Evolutionary conservation across 768 basidiomycete genomes (phyloP).

Genomic region (Termitomyces titanicus): DNA sequence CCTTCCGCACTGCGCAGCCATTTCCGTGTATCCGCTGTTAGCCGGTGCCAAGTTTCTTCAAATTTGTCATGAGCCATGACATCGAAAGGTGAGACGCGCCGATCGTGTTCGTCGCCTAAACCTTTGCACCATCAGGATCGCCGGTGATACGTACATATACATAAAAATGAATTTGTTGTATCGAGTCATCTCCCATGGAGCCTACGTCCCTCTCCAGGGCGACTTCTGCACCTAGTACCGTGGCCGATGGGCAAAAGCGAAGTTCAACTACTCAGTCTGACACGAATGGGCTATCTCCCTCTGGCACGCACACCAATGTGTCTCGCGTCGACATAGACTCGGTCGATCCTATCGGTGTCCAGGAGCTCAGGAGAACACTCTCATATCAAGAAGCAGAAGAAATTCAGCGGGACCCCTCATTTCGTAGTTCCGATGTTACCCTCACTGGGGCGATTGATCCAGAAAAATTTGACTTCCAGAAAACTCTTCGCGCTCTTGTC

Average conservation of each 20-base stretch:
- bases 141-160: too few species aligned
- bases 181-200: slow-evolving; percentile 3
- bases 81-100: too few species aligned
- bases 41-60: too few species aligned
- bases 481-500: slow-evolving; percentile 22
- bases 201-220: slow-evolving; percentile 11
- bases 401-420: slow-evolving; percentile 2
- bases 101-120: too few species aligned
- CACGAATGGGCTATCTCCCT: neutral
- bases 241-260: neutral
- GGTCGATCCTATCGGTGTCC: slow-evolving; percentile 44
- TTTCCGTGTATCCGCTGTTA: too few species aligned
- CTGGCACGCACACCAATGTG: slow-evolving; percentile 5
- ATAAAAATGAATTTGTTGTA: neutral
- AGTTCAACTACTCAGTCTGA: neutral
- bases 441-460: slow-evolving; percentile 18
- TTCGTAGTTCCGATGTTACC: slow-evolving; percentile 10
- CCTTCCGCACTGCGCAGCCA: too few species aligned
- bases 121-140: too few species aligned
- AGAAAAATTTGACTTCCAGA: slow-evolving; percentile 27
- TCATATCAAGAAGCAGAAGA: slow-evolving; percentile 11
- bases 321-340: slow-evolving; percentile 36
- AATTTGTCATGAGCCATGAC: too few species aligned
- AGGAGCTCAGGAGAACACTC: slow-evolving; percentile 21
- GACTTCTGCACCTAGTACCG: slow-evolving; percentile 1